phyloP scores from a whole-genome alignment of 495 filamentous ascomycete genomes.

The Cercophora newfieldiana region DNA sequence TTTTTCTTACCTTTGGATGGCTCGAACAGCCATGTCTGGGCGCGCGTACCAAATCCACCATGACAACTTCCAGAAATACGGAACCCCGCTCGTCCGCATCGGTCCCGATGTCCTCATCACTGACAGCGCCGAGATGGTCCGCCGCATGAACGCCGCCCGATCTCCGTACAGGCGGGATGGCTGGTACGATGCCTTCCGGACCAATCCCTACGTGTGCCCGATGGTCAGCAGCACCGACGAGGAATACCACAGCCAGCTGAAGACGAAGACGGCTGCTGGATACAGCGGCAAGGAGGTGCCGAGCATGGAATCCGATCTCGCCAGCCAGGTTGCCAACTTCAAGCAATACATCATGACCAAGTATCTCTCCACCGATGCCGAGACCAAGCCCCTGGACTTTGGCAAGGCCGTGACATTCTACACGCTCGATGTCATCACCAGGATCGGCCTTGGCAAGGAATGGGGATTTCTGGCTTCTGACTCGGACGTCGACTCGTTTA shows the following conservation, averaged over 20 bases:
- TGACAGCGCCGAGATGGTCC: constrained; percentile 39
- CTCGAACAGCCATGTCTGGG: not conserved
- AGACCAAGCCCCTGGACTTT: constrained; percentile 43
- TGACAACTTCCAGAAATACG: constrained; percentile 1
- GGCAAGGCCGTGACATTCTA: not conserved
- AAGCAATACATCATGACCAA: constrained; percentile 38
- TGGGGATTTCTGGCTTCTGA: not conserved
- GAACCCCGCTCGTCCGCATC: constrained; percentile 35
- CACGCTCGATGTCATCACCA: not conserved
- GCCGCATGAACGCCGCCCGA: constrained; percentile 38
- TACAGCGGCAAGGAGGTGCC: not conserved
- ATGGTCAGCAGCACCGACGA: not conserved
- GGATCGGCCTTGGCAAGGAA: not conserved
- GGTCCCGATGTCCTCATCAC: constrained; percentile 40
- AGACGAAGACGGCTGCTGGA: not conserved
- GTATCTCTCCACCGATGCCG: constrained; percentile 35
- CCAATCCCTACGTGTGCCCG: not conserved
- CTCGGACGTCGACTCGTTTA: not conserved
- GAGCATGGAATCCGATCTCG: not conserved
- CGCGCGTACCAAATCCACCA: not conserved
- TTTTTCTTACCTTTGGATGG: constrained; percentile 55
- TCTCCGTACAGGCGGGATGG: constrained; percentile 32
- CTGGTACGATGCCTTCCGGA: constrained; percentile 32
- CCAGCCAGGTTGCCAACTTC: constrained; percentile 16
- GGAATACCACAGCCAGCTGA: not conserved